These are phyloP conservation scores for Eleusine indica DNA, from an alignment of 176 grass and related monocot species.

Conservation along the genomic window DNA sequence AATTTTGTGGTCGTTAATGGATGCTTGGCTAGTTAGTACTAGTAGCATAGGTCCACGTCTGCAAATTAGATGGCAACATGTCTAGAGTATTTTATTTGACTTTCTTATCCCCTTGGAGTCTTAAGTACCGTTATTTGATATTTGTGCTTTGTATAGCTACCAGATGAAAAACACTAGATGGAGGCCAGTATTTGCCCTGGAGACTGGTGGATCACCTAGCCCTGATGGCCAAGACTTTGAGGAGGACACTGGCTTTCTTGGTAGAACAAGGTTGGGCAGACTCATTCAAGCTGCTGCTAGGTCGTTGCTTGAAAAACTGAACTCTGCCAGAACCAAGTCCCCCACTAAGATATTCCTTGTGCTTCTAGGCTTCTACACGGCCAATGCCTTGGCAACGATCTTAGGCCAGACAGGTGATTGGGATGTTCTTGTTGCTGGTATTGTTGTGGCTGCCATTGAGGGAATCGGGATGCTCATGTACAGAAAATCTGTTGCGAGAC, in stretches of 20 bases:
- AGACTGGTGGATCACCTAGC: conserved; percentile 67
- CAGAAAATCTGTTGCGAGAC: conserved; percentile 53
- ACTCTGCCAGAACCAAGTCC: conserved; percentile 70
- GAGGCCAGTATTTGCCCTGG: conserved; percentile 69
- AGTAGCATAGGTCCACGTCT: neutral
- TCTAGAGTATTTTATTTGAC: neutral
- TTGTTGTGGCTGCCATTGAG: conserved; percentile 82
- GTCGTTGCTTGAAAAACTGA: conserved; percentile 74
- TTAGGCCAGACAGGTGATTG: conserved; percentile 95
- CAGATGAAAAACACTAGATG: conserved; percentile 52
- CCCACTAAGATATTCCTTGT: conserved; percentile 94
- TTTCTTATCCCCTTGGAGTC: neutral
- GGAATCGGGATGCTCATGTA: conserved; percentile 98
- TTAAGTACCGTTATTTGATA: too few relatives aligned
- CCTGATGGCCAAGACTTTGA: conserved; percentile 55
- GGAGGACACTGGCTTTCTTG: conserved; percentile 58
- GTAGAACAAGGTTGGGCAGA: conserved; percentile 76
- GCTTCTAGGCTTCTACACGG: conserved; percentile 92
- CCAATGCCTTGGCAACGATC: conserved; percentile 92
- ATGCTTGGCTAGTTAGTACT: neutral
- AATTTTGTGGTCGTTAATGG: neutral
- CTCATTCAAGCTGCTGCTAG: conserved; percentile 64
- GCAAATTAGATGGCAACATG: conserved; percentile 3
- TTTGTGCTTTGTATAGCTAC: too few relatives aligned
- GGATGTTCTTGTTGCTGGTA: conserved; percentile 95